A percentile compares a stretch with the other conserved stretches of the same genome.
Evolutionary conservation across 2,329 filamentous ascomycete species (phyloP).

Genomic region (Paraphoma chrysanthemicola): DNA sequence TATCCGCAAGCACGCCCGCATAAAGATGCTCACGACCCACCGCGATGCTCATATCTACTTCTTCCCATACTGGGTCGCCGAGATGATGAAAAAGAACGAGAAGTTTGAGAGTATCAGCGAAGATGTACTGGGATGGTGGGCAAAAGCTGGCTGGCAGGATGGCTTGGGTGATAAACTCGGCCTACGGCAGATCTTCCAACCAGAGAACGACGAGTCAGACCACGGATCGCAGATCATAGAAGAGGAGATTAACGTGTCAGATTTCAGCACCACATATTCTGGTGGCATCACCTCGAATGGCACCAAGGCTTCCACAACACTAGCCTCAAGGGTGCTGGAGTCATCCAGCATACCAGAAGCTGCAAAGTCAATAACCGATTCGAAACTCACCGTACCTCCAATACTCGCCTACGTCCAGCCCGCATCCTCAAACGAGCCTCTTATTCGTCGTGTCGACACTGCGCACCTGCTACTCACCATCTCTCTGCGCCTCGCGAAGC

Average conservation of each 20-base stretch:
- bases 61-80: constrained; percentile 88
- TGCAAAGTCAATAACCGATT: constrained; percentile 34
- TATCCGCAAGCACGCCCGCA: constrained; percentile 73
- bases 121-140: constrained; percentile 94
- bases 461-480: constrained; percentile 80
- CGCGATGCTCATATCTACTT: constrained; percentile 95
- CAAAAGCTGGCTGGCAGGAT: constrained; percentile 89
- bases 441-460: constrained; percentile 89
- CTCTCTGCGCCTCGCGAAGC: constrained; percentile 85
- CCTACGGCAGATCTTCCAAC: constrained; percentile 70
- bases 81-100: constrained; percentile 81
- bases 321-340: constrained; percentile 47
- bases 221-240: constrained; percentile 49
- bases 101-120: constrained; percentile 87
- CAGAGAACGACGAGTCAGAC: constrained; percentile 48
- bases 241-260: constrained; percentile 62
- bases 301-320: constrained; percentile 16
- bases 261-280: constrained; percentile 60
- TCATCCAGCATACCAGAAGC: constrained; percentile 36
- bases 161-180: constrained; percentile 80
- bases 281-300: constrained; percentile 13
- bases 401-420: constrained; percentile 85
- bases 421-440: constrained; percentile 60
- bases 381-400: constrained; percentile 66
- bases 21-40: constrained; percentile 83